phyloP scores from a whole-genome alignment of 2,329 filamentous ascomycete genomes.

The Nigrospora oryzae region DNA sequence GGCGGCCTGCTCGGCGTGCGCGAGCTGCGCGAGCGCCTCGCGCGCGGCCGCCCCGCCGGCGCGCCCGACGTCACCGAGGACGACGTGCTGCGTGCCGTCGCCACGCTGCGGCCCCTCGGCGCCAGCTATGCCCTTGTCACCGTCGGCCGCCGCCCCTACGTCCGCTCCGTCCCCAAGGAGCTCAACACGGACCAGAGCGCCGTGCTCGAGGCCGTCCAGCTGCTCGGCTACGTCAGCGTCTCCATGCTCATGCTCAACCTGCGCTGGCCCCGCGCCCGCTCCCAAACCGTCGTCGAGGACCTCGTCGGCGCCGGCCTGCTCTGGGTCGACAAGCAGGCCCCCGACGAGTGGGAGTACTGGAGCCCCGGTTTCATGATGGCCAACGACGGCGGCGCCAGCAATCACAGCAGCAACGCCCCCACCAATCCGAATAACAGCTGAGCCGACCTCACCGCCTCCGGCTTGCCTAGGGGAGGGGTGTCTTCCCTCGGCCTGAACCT shows the following conservation, averaged over 20 bases:
- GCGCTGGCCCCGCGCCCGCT: conserved; percentile 73
- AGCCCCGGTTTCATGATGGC: conserved; percentile 54
- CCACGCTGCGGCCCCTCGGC: conserved; percentile 77
- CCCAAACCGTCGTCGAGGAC: conserved; percentile 86
- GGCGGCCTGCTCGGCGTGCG: conserved; percentile 80
- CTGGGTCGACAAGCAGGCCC: conserved; percentile 80
- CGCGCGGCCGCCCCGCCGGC: conserved; percentile 65
- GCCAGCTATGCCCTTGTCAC: conserved; percentile 79
- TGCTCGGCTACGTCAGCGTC: conserved; percentile 83
- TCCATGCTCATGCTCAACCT: conserved; percentile 85
- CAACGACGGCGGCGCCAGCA: conserved; percentile 8
- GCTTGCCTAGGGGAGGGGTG: no score
- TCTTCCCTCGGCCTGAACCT: no score
- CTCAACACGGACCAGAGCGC: conserved; percentile 89
- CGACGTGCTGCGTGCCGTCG: conserved; percentile 83
- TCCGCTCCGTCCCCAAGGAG: conserved; percentile 89
- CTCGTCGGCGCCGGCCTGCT: conserved; percentile 81
- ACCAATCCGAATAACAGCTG: no score
- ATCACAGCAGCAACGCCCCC: no score
- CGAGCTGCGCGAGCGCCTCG: conserved; percentile 71
- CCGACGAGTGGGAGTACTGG: conserved; percentile 87
- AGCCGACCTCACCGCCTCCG: no score
- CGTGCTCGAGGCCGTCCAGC: conserved; percentile 83
- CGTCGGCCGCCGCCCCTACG: conserved; percentile 79
- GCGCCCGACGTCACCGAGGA: conserved; percentile 80